Evolutionary conservation across 78 protist genomes (phyloP).

Genomic region (Creolimax fragrantissima): DNA sequence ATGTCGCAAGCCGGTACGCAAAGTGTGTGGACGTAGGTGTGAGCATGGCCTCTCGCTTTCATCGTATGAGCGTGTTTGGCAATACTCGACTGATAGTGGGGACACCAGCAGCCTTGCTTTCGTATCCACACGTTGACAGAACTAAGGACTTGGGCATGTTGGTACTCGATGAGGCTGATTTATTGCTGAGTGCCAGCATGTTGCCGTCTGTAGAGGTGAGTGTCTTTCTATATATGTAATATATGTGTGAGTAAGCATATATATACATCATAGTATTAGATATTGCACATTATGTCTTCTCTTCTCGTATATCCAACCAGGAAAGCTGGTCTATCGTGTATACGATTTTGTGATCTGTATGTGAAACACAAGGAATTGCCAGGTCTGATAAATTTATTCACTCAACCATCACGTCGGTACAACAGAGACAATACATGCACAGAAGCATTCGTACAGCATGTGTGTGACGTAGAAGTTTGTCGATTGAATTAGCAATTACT

Average conservation of each 20-base stretch:
- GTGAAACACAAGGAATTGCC: too few species aligned
- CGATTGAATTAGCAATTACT: neutral
- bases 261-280: neutral
- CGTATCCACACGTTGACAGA: neutral
- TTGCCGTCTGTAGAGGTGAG: neutral
- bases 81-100: neutral
- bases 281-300: neutral
- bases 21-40: neutral
- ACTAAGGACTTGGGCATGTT: conserved; percentile 18
- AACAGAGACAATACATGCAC: too few species aligned
- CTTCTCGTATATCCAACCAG: too few species aligned
- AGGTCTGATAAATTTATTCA: too few species aligned
- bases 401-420: too few species aligned
- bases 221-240: neutral
- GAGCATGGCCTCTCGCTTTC: neutral
- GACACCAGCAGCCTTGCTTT: neutral
- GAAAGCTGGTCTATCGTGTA: too few species aligned
- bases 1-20: neutral
- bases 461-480: neutral
- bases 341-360: too few species aligned
- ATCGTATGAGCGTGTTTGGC: neutral
- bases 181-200: conserved; percentile 40
- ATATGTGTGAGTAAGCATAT: too few species aligned
- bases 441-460: too few species aligned
- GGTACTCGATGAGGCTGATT: conserved; percentile 83